phyloP scores from a whole-genome alignment of 257 asterid species.

The Nicotiana attenuata region DNA sequence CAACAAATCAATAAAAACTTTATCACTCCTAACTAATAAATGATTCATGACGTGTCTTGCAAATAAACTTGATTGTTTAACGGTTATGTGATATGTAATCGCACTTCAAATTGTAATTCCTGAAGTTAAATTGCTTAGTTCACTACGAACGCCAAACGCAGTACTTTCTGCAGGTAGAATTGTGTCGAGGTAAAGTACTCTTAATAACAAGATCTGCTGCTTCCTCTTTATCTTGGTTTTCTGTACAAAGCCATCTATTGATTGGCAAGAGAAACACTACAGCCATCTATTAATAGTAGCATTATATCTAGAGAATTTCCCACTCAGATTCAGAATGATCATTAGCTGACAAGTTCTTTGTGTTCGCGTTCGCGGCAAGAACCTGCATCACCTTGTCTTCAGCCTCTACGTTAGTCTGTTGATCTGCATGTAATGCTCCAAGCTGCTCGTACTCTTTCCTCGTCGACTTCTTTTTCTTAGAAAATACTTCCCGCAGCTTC shows the following conservation, averaged over 20 bases:
- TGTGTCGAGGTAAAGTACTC: no score
- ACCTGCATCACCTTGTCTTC: conserved; percentile 8
- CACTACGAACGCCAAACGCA: no score
- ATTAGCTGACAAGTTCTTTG: neutral
- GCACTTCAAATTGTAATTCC: no score
- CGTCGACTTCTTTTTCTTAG: conserved; percentile 37
- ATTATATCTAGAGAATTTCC: conserved; percentile 30
- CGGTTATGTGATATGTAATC: no score
- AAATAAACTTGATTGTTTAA: no score
- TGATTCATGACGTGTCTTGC: no score
- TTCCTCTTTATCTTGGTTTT: neutral
- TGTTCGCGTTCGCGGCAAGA: neutral
- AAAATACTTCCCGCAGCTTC: conserved; percentile 44
- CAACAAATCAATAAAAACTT: no score
- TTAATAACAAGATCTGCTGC: neutral
- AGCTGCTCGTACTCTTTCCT: conserved; percentile 32
- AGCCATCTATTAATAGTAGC: neutral
- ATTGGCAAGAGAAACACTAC: conserved; percentile 6
- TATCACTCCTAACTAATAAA: no score
- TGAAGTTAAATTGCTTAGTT: neutral
- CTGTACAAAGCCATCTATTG: conserved; percentile 9
- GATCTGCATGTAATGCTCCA: conserved; percentile 10
- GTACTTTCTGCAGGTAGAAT: no score
- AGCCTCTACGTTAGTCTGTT: neutral
- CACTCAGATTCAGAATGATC: conserved; percentile 33